These are phyloP conservation scores for Ilyonectria destructans DNA, from an alignment of 2,329 filamentous ascomycete species.

Conservation along the genomic window DNA sequence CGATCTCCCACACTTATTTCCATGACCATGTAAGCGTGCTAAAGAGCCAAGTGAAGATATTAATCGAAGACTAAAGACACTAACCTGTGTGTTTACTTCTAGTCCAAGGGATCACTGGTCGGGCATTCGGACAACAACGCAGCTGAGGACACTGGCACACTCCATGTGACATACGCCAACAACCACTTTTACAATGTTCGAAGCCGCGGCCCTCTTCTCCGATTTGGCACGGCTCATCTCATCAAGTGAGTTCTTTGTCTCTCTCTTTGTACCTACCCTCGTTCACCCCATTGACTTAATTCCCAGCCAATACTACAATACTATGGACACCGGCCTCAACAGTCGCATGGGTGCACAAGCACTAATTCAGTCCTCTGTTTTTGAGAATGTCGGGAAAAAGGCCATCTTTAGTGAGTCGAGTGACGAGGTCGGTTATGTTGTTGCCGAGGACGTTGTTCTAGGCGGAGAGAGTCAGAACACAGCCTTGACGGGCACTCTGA, in stretches of 20 bases:
- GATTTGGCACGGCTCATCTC: constrained; percentile 74
- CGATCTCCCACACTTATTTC: constrained; percentile 60
- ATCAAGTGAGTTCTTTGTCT: constrained; percentile 43
- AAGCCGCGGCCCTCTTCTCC: constrained; percentile 71
- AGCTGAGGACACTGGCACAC: constrained; percentile 70
- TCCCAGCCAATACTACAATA: constrained; percentile 43
- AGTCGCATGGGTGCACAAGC: constrained; percentile 45
- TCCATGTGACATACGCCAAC: constrained; percentile 73
- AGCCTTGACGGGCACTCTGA: constrained; percentile 31
- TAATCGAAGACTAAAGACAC: neutral
- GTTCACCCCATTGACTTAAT: neutral
- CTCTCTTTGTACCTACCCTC: no score
- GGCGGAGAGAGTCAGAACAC: constrained; percentile 38
- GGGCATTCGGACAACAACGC: constrained; percentile 74
- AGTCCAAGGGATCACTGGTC: constrained; percentile 71
- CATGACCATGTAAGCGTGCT: constrained; percentile 56
- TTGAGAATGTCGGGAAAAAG: constrained; percentile 45
- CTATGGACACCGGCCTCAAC: constrained; percentile 47
- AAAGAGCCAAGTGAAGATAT: neutral
- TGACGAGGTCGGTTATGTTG: constrained; percentile 31
- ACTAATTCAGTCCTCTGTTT: constrained; percentile 44
- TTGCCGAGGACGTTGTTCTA: constrained; percentile 37
- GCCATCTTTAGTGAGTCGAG: constrained; percentile 46
- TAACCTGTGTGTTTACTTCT: neutral
- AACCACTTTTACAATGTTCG: constrained; percentile 75